Evolutionary conservation across 768 basidiomycete genomes (phyloP).

Genomic region (Dentipellis sp.): DNA sequence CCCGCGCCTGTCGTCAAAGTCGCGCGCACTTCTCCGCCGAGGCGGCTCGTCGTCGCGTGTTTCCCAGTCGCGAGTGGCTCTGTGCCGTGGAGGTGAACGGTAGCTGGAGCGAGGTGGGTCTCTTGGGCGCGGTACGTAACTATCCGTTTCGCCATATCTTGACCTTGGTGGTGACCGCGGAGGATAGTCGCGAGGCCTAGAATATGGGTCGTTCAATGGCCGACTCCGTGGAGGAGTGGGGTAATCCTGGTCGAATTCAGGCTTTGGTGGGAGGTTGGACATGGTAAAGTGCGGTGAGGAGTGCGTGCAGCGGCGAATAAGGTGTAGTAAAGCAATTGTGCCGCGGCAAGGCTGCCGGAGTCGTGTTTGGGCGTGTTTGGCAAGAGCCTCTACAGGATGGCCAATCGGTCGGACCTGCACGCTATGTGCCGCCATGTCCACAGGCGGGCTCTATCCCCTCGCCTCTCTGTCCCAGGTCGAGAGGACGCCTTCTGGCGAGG

Average conservation of each 20-base stretch:
- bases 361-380: constrained; percentile 11
- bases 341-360: not conserved
- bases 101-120: not conserved
- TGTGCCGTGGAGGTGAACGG: constrained; percentile 2
- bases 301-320: not conserved
- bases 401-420: not conserved
- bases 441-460: constrained; percentile 53
- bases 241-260: constrained; percentile 22
- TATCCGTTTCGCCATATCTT: not conserved
- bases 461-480: constrained; percentile 75
- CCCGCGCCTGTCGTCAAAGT: constrained; percentile 1
- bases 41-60: constrained; percentile 7
- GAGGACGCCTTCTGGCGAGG: constrained; percentile 69
- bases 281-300: constrained; percentile 2
- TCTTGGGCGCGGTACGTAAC: not conserved
- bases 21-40: not conserved
- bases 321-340: not conserved
- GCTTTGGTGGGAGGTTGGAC: constrained; percentile 24
- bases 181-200: not conserved
- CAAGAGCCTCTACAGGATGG: not conserved
- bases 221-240: constrained; percentile 10
- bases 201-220: constrained; percentile 4
- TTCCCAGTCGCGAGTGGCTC: constrained; percentile 9
- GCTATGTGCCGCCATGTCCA: not conserved
- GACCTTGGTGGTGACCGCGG: not conserved